Evolutionary conservation across 2,329 filamentous ascomycete species (phyloP), one percentile per base, ranked within the genome.

Genomic region (Aureobasidium leucospermi): DNA sequence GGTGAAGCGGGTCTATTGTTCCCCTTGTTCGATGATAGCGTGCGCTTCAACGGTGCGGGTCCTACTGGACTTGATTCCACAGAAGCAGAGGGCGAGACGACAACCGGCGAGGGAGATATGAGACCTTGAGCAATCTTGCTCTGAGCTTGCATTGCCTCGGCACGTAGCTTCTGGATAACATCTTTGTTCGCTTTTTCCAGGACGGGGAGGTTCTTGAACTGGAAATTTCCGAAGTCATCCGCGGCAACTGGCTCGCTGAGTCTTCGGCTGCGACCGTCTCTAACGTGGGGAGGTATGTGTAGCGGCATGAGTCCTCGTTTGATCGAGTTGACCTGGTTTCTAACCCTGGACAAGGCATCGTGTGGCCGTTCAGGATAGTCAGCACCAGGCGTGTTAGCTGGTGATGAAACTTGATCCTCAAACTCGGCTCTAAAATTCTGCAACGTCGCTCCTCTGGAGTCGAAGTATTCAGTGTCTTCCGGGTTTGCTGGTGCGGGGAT

Each of bases 131-230:
- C 66, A 19, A 73, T 60, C 64, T 84, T 83, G 62, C 79, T 79
- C 66, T 85, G 83, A 38, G 81, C 79, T 67, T 87, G 91, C 76
- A 96, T 81, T 3, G 94, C 92, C 73, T 97, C 92, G 23, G 92
- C 90, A 10, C 92, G 86, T 60, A 99, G 79, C 72, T 97, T 97
- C 68, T 97, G 92, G 34, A 99, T 96, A 32, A 97, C 91, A 68
- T 99, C 94, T 71, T 99, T 99, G 75, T 99, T 99, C 58, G 94
- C 94, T 73, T 96, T 97, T 68, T 97, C 94, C 16, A 99, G 80
- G 19, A 97, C 93, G 0, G 93, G 92, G 51, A 99, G 77, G 67
- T 99, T 99, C 76, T 99, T 99, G 80, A 96, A 99, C 41, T 90
- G 85, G 73, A 99, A 99, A 63, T 85, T 91, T 34, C 94, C 94